A percentile compares a stretch with the other conserved stretches of the same genome.
phyloP scores from a whole-genome alignment of 129 eudicot genomes.

The Solidago caesia region DNA sequence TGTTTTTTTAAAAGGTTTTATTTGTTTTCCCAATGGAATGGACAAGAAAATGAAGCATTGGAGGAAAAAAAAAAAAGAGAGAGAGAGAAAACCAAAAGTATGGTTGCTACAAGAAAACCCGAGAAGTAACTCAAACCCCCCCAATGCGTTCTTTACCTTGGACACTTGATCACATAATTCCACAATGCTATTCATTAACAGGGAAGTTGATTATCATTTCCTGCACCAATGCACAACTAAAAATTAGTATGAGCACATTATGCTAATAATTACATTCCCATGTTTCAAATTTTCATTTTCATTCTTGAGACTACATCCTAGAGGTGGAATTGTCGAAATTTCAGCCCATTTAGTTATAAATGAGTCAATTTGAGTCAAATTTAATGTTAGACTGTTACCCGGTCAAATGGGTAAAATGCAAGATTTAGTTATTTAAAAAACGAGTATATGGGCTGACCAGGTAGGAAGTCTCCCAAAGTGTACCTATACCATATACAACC shows the following conservation, averaged over 20 bases:
- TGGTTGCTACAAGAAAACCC: conserved; percentile 16
- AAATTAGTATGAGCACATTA: conserved; percentile 5
- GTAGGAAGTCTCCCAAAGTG: too few relatives aligned
- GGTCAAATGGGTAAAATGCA: neutral
- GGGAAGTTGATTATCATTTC: conserved; percentile 62
- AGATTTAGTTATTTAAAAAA: neutral
- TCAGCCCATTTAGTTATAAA: neutral
- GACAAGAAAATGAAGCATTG: conserved; percentile 25
- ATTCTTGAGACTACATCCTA: neutral
- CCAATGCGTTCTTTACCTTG: conserved; percentile 31
- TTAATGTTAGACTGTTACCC: too few relatives aligned
- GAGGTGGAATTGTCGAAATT: neutral
- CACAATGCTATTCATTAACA: conserved; percentile 40
- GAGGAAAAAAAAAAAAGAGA: neutral
- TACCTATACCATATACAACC: too few relatives aligned
- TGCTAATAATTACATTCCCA: neutral
- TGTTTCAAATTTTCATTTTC: neutral
- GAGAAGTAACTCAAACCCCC: conserved; percentile 23
- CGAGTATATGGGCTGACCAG: neutral
- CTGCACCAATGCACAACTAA: conserved; percentile 42
- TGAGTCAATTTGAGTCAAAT: neutral
- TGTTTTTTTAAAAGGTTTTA: conserved; percentile 6
- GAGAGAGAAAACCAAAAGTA: conserved; percentile 11
- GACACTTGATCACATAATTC: conserved; percentile 3
- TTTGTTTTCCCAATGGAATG: conserved; percentile 33